phyloP scores from a whole-genome alignment of 75 land plant species.

The Selaginella moellendorffii region DNA sequence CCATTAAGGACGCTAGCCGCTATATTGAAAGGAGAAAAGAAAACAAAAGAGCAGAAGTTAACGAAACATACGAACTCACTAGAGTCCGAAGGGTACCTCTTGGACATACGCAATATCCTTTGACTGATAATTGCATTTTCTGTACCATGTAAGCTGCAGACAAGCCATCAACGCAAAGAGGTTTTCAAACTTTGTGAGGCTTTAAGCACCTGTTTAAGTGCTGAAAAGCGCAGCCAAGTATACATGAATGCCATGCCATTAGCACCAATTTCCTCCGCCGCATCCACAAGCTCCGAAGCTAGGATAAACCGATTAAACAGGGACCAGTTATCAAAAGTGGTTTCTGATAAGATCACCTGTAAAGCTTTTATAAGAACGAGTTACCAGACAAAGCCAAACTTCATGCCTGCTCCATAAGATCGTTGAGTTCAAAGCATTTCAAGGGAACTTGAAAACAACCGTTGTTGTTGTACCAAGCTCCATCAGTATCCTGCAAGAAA shows the following conservation, averaged over 20 bases:
- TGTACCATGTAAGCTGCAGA: conserved; percentile 9
- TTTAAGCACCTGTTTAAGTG: conserved; percentile 2
- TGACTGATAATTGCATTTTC: conserved; percentile 4
- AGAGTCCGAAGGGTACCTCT: neutral
- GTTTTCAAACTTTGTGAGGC: neutral
- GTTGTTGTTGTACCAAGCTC: conserved; percentile 13
- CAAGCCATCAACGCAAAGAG: neutral
- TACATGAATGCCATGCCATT: conserved; percentile 8
- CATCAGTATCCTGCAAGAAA: conserved; percentile 12
- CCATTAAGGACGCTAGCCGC: neutral
- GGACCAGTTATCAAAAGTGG: neutral
- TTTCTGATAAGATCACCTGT: conserved; percentile 5
- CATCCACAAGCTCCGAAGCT: conserved; percentile 2
- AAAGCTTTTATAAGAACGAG: neutral
- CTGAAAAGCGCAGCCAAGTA: conserved; percentile 2
- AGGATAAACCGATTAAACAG: conserved; percentile 9
- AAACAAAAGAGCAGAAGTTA: neutral
- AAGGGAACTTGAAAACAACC: conserved; percentile 8
- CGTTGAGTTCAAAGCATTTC: conserved; percentile 5
- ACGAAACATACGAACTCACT: neutral
- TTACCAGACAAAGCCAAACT: neutral
- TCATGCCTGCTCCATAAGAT: conserved; percentile 15
- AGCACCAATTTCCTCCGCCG: neutral
- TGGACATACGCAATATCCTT: conserved; percentile 6
- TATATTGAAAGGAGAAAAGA: neutral